phyloP scores from a whole-genome alignment of 2,329 filamentous ascomycete genomes.

The Colletotrichum godetiae region DNA sequence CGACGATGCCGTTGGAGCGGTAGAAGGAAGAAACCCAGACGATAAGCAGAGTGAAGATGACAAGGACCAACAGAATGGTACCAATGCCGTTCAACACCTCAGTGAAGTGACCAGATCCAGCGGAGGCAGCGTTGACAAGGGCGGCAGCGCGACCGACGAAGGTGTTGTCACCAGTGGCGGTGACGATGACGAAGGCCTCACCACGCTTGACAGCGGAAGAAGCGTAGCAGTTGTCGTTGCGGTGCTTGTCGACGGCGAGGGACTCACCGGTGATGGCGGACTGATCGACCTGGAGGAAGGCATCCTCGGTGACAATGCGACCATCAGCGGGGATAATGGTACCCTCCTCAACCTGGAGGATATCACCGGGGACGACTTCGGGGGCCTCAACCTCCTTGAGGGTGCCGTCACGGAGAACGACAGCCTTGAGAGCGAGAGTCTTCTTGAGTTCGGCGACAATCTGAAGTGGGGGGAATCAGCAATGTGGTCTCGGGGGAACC shows the following conservation, averaged over 20 bases:
- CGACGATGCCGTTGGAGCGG: slow-evolving; percentile 82
- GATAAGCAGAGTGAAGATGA: slow-evolving; percentile 82
- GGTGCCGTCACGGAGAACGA: slow-evolving; percentile 83
- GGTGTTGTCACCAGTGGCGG: slow-evolving; percentile 87
- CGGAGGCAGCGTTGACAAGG: slow-evolving; percentile 81
- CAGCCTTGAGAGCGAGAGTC: slow-evolving; percentile 87
- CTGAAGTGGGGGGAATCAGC: slow-evolving; percentile 13
- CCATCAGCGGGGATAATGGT: slow-evolving; percentile 93
- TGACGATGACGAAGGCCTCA: slow-evolving; percentile 85
- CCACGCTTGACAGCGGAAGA: slow-evolving; percentile 93
- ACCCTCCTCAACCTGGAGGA: slow-evolving; percentile 90
- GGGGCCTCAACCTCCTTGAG: slow-evolving; percentile 84
- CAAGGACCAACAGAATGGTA: slow-evolving; percentile 81
- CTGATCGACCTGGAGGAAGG: slow-evolving; percentile 91
- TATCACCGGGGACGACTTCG: slow-evolving; percentile 89
- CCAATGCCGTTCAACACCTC: slow-evolving; percentile 91
- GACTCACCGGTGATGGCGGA: slow-evolving; percentile 93
- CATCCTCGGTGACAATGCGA: slow-evolving; percentile 83
- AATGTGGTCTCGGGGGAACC: slow-evolving; percentile 8
- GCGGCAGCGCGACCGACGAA: slow-evolving; percentile 91
- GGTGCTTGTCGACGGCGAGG: slow-evolving; percentile 89
- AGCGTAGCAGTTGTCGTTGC: slow-evolving; percentile 82
- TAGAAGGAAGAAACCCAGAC: slow-evolving; percentile 93
- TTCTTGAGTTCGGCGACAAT: slow-evolving; percentile 94
- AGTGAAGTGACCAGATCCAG: slow-evolving; percentile 87